These are phyloP conservation scores for Acer yangbiense DNA, from an alignment of 345 rosid genomes.

Conservation along the genomic window DNA sequence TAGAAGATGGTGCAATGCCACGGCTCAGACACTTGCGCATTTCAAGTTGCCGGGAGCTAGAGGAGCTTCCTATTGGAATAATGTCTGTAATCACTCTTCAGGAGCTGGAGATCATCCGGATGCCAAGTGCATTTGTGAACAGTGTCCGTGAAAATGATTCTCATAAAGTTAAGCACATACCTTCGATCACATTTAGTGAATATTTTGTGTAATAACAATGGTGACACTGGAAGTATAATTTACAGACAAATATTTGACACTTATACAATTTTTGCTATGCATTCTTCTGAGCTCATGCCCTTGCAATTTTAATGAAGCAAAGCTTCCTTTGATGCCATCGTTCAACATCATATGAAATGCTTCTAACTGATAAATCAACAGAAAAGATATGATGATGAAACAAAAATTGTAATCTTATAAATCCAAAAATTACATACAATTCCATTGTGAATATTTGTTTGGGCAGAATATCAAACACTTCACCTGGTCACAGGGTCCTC, in stretches of 20 bases:
- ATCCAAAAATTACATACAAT: background rate
- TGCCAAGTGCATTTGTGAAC: conserved; percentile 20
- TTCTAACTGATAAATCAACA: too few relatives aligned
- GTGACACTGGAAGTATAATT: too few relatives aligned
- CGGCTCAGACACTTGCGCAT: conserved; percentile 22
- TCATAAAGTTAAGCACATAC: conserved; percentile 24
- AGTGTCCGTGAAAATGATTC: conserved; percentile 15
- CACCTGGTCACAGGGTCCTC: too few relatives aligned
- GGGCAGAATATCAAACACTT: too few relatives aligned
- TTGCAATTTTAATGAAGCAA: background rate
- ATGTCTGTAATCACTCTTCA: conserved; percentile 6
- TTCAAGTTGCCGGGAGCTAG: conserved; percentile 6
- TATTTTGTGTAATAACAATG: background rate
- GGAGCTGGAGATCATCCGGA: conserved; percentile 17
- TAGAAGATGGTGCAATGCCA: conserved; percentile 12
- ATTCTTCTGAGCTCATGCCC: too few relatives aligned
- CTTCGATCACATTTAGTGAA: conserved; percentile 13
- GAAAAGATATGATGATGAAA: too few relatives aligned
- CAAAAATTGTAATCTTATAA: too few relatives aligned
- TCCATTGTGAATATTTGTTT: too few relatives aligned
- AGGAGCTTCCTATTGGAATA: conserved; percentile 22
- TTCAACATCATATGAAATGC: too few relatives aligned
- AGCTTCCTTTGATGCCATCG: background rate
- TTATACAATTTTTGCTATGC: background rate
- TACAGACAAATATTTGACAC: too few relatives aligned